Percentiles rank a stretch among this genome's conserved stretches.
Evolutionary conservation across 2,329 filamentous ascomycete species (phyloP).

Genomic region (Epichloe typhina): DNA sequence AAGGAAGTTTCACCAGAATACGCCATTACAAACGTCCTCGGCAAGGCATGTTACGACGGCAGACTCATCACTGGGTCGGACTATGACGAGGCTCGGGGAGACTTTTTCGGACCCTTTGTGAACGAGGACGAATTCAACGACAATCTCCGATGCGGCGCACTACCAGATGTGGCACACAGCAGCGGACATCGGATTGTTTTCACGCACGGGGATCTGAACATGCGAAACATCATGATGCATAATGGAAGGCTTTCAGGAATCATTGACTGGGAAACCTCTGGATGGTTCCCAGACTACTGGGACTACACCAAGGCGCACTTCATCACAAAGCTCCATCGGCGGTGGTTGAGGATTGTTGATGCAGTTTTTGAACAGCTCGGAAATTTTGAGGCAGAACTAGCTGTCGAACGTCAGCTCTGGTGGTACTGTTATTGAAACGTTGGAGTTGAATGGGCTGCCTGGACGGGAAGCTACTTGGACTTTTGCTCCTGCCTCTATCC

Average conservation of each 20-base stretch:
- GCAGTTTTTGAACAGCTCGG: neutral
- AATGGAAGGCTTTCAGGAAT: slow-evolving; percentile 16
- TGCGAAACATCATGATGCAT: slow-evolving; percentile 15
- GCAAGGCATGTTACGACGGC: slow-evolving; percentile 1
- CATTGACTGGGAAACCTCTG: slow-evolving; percentile 15
- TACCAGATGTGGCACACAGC: slow-evolving; percentile 2
- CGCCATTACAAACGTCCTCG: neutral
- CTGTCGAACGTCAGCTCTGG: slow-evolving; percentile 2
- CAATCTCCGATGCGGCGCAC: neutral
- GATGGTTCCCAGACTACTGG: slow-evolving; percentile 14
- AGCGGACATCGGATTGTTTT: slow-evolving; percentile 19
- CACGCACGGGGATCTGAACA: slow-evolving; percentile 26
- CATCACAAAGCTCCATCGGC: slow-evolving; percentile 8
- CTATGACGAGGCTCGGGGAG: neutral
- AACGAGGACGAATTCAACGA: slow-evolving; percentile 8
- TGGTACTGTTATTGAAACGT: no score
- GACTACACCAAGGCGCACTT: slow-evolving; percentile 11
- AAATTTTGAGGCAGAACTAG: slow-evolving; percentile 1
- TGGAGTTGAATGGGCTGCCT: no score
- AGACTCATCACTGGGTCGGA: neutral
- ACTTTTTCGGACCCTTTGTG: slow-evolving; percentile 7
- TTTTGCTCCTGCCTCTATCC: no score
- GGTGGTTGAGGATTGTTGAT: slow-evolving; percentile 4
- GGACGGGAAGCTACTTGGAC: no score
- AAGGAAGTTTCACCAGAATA: neutral